Base-by-base conservation (phyloP, 1,139 yeast genomes). In the Geotrichum reessii region DNA sequence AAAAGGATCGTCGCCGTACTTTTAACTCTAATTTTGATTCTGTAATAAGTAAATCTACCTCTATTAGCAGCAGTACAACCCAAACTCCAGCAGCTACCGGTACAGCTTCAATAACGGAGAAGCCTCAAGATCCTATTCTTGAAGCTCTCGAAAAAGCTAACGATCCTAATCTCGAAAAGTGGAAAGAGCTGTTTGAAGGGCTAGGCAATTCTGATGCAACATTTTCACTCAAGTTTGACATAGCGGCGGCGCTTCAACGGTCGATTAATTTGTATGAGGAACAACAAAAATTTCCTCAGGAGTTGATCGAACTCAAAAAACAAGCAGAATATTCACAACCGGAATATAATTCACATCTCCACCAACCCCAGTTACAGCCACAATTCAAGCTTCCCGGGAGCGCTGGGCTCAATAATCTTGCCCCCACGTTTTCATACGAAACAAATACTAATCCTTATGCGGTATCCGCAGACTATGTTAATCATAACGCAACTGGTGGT, bases 181-280 rank as follows among this genome's bases (percentile, higher is more conserved):
- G 61, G 61, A 55, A 59, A 28, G 55, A 59, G 25, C 46, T 56
- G 21, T 52, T 59, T 24, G 59, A 59, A 28, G 25, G 59, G 19
- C 49, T 59, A 14, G 55, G 54, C 50, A 56, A 59, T 49, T 51
- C 59, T 12, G 62, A 59, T 19, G 62, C 62, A 3, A 59, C 62
- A 24, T 59, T 59, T 49, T 56, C 59, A 5, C 55, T 59, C 19
- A 59, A 59, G 42, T 59, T 59, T 52, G 62, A 59, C 37, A 37
- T 59, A 49, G 59, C 59, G 12, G 51, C 59, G 14, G 62, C 62
- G 21, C 48, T 59, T 2, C 58, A 55, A 44, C 40, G 56, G 1
- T 48, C 59, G 1, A 54, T 59, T 22, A 53, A 52, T n/a, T 19
- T 52, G 8, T 51, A 56, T 24, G 58, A 59, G 28, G 53, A 53